phyloP scores from a whole-genome alignment of 352 stramenopile species.

The Phytophthora niederhauseri region DNA sequence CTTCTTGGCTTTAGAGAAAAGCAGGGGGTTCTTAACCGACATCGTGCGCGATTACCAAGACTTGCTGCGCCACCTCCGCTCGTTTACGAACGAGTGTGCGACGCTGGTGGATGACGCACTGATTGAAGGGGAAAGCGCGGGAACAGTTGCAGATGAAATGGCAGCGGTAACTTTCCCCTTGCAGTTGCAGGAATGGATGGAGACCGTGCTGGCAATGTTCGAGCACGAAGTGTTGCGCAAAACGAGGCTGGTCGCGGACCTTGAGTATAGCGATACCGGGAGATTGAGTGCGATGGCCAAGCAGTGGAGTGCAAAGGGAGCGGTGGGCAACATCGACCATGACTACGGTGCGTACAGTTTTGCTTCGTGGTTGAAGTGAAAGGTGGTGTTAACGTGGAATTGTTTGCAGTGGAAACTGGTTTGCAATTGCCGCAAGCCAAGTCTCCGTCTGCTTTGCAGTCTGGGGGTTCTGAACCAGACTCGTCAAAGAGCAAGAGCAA shows the following conservation, averaged over 20 bases:
- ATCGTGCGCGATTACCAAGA: constrained; percentile 62
- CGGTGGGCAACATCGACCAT: constrained; percentile 50
- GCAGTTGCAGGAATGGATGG: constrained; percentile 74
- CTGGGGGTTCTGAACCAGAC: constrained; percentile 5
- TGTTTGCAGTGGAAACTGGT: constrained; percentile 44
- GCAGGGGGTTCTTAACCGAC: constrained; percentile 52
- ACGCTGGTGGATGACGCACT: constrained; percentile 37
- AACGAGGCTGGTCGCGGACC: constrained; percentile 46
- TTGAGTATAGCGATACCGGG: constrained; percentile 58
- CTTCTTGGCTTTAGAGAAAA: constrained; percentile 76
- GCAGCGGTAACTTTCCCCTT: constrained; percentile 25
- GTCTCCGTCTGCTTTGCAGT: constrained; percentile 2
- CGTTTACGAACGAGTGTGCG: constrained; percentile 43
- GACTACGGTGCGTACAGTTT: constrained; percentile 47
- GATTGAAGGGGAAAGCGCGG: constrained; percentile 26
- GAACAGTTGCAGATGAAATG: constrained; percentile 28
- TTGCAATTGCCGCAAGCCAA: constrained; percentile 42
- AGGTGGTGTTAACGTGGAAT: not conserved
- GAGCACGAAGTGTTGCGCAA: constrained; percentile 71
- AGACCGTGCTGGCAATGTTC: constrained; percentile 71
- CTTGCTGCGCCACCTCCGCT: constrained; percentile 45
- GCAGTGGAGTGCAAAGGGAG: constrained; percentile 49
- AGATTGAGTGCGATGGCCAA: constrained; percentile 44
- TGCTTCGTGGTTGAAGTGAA: not conserved
- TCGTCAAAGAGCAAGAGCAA: constrained; percentile 46